Evolutionary conservation across 495 filamentous ascomycete genomes (phyloP).

Genomic region (Lichina pygmaea): DNA sequence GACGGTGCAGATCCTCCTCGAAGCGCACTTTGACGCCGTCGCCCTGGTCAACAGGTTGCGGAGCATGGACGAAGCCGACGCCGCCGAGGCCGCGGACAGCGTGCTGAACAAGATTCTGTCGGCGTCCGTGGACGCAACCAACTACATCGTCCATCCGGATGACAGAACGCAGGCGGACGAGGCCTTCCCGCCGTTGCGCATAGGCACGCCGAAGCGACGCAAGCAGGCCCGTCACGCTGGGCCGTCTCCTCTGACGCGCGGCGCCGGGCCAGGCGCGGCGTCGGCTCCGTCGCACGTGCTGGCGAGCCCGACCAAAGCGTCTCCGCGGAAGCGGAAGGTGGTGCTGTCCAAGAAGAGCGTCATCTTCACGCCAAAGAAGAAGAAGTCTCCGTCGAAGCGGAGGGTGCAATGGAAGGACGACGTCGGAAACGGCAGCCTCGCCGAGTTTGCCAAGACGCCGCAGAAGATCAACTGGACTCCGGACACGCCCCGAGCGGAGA

Average conservation of each 20-base stretch:
- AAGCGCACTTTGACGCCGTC: constrained; percentile 78
- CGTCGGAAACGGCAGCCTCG: constrained; percentile 50
- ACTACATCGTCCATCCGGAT: constrained; percentile 76
- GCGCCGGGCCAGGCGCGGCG: background rate
- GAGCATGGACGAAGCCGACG: constrained; percentile 55
- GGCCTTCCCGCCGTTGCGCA: constrained; percentile 26
- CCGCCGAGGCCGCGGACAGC: constrained; percentile 50
- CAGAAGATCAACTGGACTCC: constrained; percentile 26
- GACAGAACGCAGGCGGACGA: constrained; percentile 38
- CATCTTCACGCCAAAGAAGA: constrained; percentile 68
- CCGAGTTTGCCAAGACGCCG: constrained; percentile 76
- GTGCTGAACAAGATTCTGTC: constrained; percentile 57
- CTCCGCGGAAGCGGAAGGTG: constrained; percentile 54
- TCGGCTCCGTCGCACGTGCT: constrained; percentile 16
- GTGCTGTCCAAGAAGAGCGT: constrained; percentile 46
- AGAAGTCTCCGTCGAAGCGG: constrained; percentile 33
- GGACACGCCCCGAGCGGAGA: constrained; percentile 7
- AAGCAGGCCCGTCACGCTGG: constrained; percentile 21
- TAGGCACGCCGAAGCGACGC: constrained; percentile 47
- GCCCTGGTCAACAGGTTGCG: constrained; percentile 55
- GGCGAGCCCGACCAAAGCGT: constrained; percentile 34
- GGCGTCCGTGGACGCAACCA: constrained; percentile 38
- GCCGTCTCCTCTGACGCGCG: constrained; percentile 4
- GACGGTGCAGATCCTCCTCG: constrained; percentile 54
- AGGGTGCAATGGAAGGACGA: constrained; percentile 87